phyloP scores from a whole-genome alignment of 129 eudicot genomes.

The Smallanthus sonchifolius region DNA sequence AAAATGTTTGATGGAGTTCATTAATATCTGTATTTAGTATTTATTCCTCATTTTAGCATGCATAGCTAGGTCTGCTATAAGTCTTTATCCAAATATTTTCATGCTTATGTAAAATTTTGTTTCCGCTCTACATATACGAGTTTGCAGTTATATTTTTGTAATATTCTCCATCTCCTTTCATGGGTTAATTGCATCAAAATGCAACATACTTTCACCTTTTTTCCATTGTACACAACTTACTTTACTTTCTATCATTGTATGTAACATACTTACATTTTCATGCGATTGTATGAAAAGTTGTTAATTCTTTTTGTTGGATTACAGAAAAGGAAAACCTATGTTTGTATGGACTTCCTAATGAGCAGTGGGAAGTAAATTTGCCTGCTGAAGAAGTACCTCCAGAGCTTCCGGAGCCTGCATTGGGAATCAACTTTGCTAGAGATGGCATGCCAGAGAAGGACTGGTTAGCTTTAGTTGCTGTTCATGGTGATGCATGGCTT shows the following conservation, averaged over 20 bases:
- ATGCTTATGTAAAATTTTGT: neutral
- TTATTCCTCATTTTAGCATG: neutral
- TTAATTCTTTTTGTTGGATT: conserved; percentile 12
- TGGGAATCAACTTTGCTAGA: conserved; percentile 66
- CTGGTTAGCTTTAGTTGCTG: conserved; percentile 66
- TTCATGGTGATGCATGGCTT: conserved; percentile 75
- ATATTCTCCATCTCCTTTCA: neutral
- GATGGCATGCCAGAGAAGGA: conserved; percentile 73
- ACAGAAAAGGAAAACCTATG: conserved; percentile 68
- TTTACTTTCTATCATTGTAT: neutral
- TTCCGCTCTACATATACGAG: neutral
- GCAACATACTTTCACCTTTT: neutral
- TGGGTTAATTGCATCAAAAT: neutral
- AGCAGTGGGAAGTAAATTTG: conserved; percentile 62
- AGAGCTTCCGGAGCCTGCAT: conserved; percentile 72
- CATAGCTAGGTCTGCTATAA: neutral
- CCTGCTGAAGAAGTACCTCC: conserved; percentile 71
- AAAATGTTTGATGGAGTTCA: neutral
- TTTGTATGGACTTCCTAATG: conserved; percentile 58
- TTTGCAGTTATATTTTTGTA: neutral
- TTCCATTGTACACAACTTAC: neutral
- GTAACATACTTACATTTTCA: neutral
- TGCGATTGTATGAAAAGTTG: neutral
- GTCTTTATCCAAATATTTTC: neutral
- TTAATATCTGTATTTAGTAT: neutral